Base-by-base conservation (phyloP, 225 moss, liverwort and hornwort species). In the Pseudoscleropodium purum region DNA sequence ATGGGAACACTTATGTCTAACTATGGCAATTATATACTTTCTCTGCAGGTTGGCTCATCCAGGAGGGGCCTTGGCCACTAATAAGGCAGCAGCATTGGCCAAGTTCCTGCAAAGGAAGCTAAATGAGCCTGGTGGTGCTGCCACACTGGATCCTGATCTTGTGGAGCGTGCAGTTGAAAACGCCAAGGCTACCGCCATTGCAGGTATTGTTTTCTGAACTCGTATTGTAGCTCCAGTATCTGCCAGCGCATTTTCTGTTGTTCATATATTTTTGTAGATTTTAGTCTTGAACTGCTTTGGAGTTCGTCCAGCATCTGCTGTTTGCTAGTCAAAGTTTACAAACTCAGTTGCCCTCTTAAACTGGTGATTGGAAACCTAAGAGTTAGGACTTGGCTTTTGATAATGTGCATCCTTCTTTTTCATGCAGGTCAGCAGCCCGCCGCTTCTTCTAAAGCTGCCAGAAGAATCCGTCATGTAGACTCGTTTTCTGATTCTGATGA, bases 71-170 rank as follows among this genome's bases (percentile, higher is more conserved):
- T 93, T 99, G 93, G 95, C 99, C 79, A 97, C 99, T 52, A 99
- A 99, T 82, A 99, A 99, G 92, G 99, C 96, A 87, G 96, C 96
- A 88, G 99, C 99, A 45, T 90, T 99, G 79, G 99, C 96, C 25
- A 97, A 99, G 84, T 99, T 99, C 83, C 84, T 99, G 75, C 93
- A 97, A 89, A 94, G 99, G 90, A 97, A 97, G 91, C 88, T 97
- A 51, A 88, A 91, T 82, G 93, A 96, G 75, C 96, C 95, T 77
- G 97, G 96, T 77, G 99, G 99, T 89, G 95, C 92, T 62, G 92
- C 95, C 34, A 84, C 96, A 59, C 84, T 99, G 87, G 94, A 99
- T 93, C 96, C 94, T 85, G 96, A 92, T 88, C 96, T 99, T 84
- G 97, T 99, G 43, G 96, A 97, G 85, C 95, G 95, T 82, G 99